Percentiles rank a stretch among this genome's conserved stretches.
These are phyloP conservation scores for Articulospora tetracladia DNA, from an alignment of 495 filamentous ascomycete species.

Conservation along the genomic window DNA sequence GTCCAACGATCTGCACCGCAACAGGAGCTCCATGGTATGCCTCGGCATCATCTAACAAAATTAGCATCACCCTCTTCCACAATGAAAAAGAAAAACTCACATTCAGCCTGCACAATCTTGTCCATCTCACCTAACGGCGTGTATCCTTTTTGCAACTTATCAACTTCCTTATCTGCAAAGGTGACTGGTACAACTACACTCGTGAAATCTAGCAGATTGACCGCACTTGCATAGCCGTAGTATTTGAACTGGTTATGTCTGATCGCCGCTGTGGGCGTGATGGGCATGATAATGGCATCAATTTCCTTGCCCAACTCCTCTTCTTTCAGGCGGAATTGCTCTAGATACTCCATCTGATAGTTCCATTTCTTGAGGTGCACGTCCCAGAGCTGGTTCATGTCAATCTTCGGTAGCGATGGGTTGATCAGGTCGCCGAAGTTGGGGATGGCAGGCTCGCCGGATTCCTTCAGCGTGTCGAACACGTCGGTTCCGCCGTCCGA, in stretches of 20 bases:
- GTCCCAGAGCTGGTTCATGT: conserved; percentile 32
- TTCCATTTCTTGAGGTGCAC: conserved; percentile 34
- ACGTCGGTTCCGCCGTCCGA: conserved; percentile 39
- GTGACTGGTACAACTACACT: conserved; percentile 53
- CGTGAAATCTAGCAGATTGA: conserved; percentile 70
- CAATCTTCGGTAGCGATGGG: conserved; percentile 27
- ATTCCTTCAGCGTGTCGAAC: conserved; percentile 33
- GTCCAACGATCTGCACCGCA: conserved; percentile 44
- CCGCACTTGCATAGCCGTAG: conserved; percentile 63
- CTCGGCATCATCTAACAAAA: conserved; percentile 32
- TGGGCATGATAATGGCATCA: conserved; percentile 68
- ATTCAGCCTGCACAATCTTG: conserved; percentile 22
- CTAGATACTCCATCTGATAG: conserved; percentile 35
- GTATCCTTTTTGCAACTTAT: conserved; percentile 21
- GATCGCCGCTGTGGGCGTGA: conserved; percentile 48
- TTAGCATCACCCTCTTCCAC: neutral
- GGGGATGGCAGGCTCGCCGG: conserved; percentile 43
- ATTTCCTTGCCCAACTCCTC: conserved; percentile 21
- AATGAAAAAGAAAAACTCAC: conserved; percentile 6
- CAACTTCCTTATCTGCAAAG: conserved; percentile 30
- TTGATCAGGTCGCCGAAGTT: conserved; percentile 38
- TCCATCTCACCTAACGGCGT: conserved; percentile 39
- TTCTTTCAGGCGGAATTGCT: conserved; percentile 30
- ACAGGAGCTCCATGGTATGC: conserved; percentile 45
- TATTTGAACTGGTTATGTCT: conserved; percentile 43